Evolutionary conservation across 148 eudicot species (phyloP), one percentile per base, ranked within the genome.

Genomic region (Spergularia bocconei): DNA sequence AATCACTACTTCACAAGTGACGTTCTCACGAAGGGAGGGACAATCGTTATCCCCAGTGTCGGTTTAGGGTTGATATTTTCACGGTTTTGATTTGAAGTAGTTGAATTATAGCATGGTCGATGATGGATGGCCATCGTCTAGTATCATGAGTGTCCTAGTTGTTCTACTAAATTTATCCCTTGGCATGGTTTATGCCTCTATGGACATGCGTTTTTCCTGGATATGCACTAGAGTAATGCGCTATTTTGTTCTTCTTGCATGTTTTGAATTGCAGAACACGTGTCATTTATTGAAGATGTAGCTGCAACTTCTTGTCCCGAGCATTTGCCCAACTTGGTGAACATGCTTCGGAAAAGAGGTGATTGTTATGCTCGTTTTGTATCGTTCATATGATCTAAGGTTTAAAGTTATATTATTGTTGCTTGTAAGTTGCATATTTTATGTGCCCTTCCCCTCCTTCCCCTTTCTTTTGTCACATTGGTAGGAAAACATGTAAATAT

Each of bases 331-430:
- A 85, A 86, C 53, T 86, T 95, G 82, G 76, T 92, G 77, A 89
- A 86, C 78, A 83, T 95, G 75, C 92, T 95, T 75, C 91, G 84
- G 86, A 86, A 82, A 76, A 92, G 88, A 90, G 98, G 98, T 95
- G 83, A 33, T 25, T 63, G 52, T 67, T 57, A 23, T 70, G 29
- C 48, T 51, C 36, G 55, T 67, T 20, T n/a, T 70, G 60, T 62
- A 51, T 77, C 15, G 63, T 69, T 63, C 48, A 19, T 4, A 59
- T 11, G 38, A 36, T 67, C 33, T 29, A 9, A 20, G 21, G 53
- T 53, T 19, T 11, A 67, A 19, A 56, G 23, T 8, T 17, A 25
- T 7, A 11, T 48, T 47, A 13, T 53, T 57, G 20, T 58, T 16
- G 11, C 36, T 53, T 38, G n/a, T 56, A 29, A 0, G 16, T 60